phyloP scores from a whole-genome alignment of 305 asterid genomes.

The Striga hermonthica region DNA sequence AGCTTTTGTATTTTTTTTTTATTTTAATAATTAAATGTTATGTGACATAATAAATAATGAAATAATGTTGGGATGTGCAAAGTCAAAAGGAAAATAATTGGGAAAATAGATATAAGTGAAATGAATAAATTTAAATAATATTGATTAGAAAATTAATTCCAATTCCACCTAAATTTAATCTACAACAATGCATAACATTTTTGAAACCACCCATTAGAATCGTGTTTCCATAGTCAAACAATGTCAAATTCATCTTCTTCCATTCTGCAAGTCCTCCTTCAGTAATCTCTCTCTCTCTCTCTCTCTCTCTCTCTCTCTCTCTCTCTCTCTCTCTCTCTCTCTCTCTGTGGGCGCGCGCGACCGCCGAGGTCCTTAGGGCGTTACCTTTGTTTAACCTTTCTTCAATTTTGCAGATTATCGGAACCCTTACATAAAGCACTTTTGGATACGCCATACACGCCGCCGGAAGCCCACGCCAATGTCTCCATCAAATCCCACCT shows the following conservation, averaged over 20 bases:
- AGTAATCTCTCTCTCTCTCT: conserved; percentile 31
- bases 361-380: neutral
- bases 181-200: no score
- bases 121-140: no score
- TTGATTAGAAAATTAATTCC: no score
- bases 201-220: neutral
- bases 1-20: no score
- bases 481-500: conserved; percentile 66
- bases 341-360: neutral
- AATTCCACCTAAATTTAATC: no score
- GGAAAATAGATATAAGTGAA: no score
- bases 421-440: conserved; percentile 49
- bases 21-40: neutral
- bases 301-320: neutral
- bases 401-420: conserved; percentile 45
- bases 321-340: neutral
- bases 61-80: no score
- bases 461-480: conserved; percentile 50
- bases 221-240: conserved; percentile 15
- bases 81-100: no score
- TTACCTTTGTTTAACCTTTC: conserved; percentile 4
- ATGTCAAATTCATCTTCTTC: conserved; percentile 44
- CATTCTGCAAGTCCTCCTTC: conserved; percentile 37
- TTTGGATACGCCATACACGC: conserved; percentile 47
- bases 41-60: no score